Percentiles rank a stretch among this genome's conserved stretches.
phyloP scores from a whole-genome alignment of 208 protist species.

The Sergeia podlipaevii region DNA sequence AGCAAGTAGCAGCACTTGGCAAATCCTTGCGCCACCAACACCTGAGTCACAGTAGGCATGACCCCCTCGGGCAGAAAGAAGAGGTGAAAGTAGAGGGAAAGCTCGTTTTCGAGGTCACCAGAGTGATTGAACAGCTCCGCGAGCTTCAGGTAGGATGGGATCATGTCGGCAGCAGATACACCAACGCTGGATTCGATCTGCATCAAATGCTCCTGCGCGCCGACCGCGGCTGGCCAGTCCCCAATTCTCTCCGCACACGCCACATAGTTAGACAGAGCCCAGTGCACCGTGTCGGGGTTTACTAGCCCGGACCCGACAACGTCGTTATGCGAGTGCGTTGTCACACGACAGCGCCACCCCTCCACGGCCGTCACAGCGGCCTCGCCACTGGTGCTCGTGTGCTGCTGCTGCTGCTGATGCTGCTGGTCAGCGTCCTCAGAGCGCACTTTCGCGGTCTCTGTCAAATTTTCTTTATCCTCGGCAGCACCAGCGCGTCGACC shows the following conservation, averaged over 20 bases:
- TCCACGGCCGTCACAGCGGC: slow-evolving; percentile 4
- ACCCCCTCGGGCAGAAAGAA: slow-evolving; percentile 57
- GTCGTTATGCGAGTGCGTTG: neutral
- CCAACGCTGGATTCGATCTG: slow-evolving; percentile 44
- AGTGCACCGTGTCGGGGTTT: slow-evolving; percentile 51
- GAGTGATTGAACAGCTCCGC: slow-evolving; percentile 35
- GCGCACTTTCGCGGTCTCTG: slow-evolving; percentile 1
- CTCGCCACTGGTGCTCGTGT: slow-evolving; percentile 8
- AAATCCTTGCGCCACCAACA: slow-evolving; percentile 53
- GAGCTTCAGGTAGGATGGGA: slow-evolving; percentile 47
- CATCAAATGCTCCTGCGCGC: slow-evolving; percentile 48
- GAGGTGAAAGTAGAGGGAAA: slow-evolving; percentile 61
- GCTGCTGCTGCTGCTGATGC: neutral
- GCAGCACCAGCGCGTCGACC: too few species aligned
- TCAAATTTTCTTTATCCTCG: slow-evolving; percentile 4
- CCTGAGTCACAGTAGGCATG: slow-evolving; percentile 29
- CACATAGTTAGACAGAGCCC: slow-evolving; percentile 64
- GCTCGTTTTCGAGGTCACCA: slow-evolving; percentile 37
- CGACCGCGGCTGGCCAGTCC: slow-evolving; percentile 35
- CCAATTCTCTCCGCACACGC: slow-evolving; percentile 57
- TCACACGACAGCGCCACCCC: neutral
- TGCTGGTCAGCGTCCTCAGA: slow-evolving; percentile 2
- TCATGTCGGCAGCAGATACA: slow-evolving; percentile 25
- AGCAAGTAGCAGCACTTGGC: slow-evolving; percentile 51
- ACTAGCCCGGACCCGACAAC: neutral